Evolutionary conservation across 306 rosid genomes (phyloP).

Genomic region (Rosa persica): DNA sequence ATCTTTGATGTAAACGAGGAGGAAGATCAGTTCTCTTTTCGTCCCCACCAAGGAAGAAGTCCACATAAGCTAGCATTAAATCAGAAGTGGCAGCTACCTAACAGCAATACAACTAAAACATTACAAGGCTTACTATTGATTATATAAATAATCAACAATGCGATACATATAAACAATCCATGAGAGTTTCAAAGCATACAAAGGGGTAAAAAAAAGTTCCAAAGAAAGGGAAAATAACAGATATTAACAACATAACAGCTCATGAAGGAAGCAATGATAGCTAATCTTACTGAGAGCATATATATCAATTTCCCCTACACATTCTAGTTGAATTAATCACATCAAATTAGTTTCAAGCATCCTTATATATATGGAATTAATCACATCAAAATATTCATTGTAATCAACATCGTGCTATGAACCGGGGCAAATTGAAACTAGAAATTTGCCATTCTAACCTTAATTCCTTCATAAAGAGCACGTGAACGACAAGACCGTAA

Average conservation of each 20-base stretch:
- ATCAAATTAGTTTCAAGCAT: neutral
- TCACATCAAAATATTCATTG: slow-evolving; percentile 1
- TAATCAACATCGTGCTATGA: neutral
- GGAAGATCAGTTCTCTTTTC: slow-evolving; percentile 96
- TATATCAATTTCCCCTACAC: neutral
- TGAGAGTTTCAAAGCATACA: neutral
- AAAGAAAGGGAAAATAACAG: neutral
- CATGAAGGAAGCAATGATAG: neutral
- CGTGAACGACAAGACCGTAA: slow-evolving; percentile 96
- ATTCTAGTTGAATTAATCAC: neutral
- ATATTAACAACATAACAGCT: neutral
- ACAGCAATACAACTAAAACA: slow-evolving; percentile 23
- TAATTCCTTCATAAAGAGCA: slow-evolving; percentile 97
- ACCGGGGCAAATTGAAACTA: slow-evolving; percentile 10
- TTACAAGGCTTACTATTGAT: neutral
- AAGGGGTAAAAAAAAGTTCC: neutral
- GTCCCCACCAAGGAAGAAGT: slow-evolving; percentile 98
- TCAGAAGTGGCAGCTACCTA: slow-evolving; percentile 97
- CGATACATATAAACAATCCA: neutral
- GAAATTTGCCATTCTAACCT: slow-evolving; percentile 51
- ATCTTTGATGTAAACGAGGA: slow-evolving; percentile 74
- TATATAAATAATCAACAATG: neutral
- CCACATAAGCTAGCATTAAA: slow-evolving; percentile 89
- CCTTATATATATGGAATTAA: neutral
- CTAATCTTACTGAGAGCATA: neutral